Conservation (phyloP, 23 red algal species). For the Gracilariopsis chorda region DNA sequence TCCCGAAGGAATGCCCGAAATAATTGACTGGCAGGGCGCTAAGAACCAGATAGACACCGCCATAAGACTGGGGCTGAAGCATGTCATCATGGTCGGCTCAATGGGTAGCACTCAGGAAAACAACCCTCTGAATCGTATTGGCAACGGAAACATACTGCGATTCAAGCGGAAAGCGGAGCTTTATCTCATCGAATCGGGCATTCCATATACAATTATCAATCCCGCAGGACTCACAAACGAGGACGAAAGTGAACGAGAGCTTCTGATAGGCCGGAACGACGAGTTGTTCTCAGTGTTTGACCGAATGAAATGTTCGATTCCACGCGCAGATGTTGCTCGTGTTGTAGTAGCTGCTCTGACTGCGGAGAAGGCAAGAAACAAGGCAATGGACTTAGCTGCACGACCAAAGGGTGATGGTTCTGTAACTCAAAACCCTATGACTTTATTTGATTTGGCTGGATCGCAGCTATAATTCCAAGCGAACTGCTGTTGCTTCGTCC, state of each 20-base stretch:
- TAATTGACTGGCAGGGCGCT: slow-evolving; percentile 57
- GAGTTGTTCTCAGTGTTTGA: slow-evolving; percentile 60
- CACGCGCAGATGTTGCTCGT: slow-evolving; percentile 79
- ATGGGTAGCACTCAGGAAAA: slow-evolving; percentile 67
- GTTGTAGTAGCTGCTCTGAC: slow-evolving; percentile 61
- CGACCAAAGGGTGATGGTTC: slow-evolving; percentile 57
- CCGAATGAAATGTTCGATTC: slow-evolving; percentile 18
- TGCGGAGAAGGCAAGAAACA: slow-evolving; percentile 48
- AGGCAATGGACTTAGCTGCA: slow-evolving; percentile 56
- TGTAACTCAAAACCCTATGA: slow-evolving; percentile 14
- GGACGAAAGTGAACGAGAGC: slow-evolving; percentile 23
- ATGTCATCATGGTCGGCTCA: slow-evolving; percentile 68
- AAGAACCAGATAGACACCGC: slow-evolving; percentile 74
- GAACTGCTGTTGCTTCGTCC: no score
- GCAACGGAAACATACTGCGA: slow-evolving; percentile 82
- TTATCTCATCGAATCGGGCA: slow-evolving; percentile 70
- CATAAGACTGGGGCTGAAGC: slow-evolving; percentile 59
- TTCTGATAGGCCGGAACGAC: slow-evolving; percentile 65
- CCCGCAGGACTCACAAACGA: slow-evolving; percentile 70
- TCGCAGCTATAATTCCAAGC: slow-evolving; percentile 50
- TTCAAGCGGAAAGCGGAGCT: slow-evolving; percentile 78
- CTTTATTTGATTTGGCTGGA: slow-evolving; percentile 36
- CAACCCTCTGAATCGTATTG: slow-evolving; percentile 77
- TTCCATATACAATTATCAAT: slow-evolving; percentile 82
- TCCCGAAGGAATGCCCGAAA: slow-evolving; percentile 51